These are phyloP conservation scores for Odontarrhena argentea DNA, from an alignment of 345 rosid species.

Conservation along the genomic window DNA sequence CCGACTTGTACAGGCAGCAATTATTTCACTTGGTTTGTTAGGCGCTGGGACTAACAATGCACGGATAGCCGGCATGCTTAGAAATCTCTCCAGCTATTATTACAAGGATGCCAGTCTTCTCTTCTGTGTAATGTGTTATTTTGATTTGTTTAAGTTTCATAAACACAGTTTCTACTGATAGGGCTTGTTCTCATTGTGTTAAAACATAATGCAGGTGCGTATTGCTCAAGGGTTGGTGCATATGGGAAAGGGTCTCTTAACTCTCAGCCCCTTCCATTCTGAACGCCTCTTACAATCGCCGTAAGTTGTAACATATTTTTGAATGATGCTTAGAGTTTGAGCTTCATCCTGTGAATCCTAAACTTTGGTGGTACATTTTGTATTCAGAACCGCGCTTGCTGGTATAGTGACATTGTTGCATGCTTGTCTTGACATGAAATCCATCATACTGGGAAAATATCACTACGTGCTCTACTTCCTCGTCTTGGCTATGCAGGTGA, in stretches of 20 bases:
- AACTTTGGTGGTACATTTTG: slow-evolving; percentile 12
- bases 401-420: slow-evolving; percentile 78
- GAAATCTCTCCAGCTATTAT: slow-evolving; percentile 92
- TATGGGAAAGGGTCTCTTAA: slow-evolving; percentile 91
- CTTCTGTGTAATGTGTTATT: slow-evolving; percentile 69
- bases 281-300: slow-evolving; percentile 86
- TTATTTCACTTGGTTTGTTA: slow-evolving; percentile 87
- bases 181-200: slow-evolving; percentile 27
- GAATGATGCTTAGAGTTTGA: background rate
- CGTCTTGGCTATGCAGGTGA: slow-evolving; percentile 94
- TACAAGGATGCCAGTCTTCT: slow-evolving; percentile 89
- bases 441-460: slow-evolving; percentile 79
- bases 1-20: slow-evolving; percentile 67
- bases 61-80: slow-evolving; percentile 94
- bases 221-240: slow-evolving; percentile 96
- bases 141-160: background rate
- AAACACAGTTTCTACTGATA: slow-evolving; percentile 13
- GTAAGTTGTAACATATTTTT: slow-evolving; percentile 48
- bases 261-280: slow-evolving; percentile 90
- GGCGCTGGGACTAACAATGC: slow-evolving; percentile 99
- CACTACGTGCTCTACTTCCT: slow-evolving; percentile 90
- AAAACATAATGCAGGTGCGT: slow-evolving; percentile 61
- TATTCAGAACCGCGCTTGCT: slow-evolving; percentile 80
- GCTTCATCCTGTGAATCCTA: slow-evolving; percentile 2
- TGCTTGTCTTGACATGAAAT: slow-evolving; percentile 90